Percentiles rank a stretch among this genome's conserved stretches.
phyloP scores from a whole-genome alignment of 441 rosid species.

The Metrosideros polymorpha region DNA sequence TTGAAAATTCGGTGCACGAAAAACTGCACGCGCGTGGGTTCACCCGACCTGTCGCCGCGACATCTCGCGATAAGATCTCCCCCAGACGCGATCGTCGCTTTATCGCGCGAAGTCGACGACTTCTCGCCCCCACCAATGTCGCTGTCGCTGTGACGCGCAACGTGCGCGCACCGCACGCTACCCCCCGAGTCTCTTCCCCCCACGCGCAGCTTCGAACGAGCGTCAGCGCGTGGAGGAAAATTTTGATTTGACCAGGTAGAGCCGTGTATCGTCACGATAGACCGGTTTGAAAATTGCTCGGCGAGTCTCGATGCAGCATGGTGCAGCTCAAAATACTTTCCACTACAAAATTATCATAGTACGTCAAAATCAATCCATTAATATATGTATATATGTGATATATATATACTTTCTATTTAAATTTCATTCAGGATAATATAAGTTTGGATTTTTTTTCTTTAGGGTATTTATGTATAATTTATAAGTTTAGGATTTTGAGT shows the following conservation, averaged over 20 bases:
- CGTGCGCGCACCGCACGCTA: constrained; percentile 1
- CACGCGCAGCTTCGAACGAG: background rate
- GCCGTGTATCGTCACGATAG: background rate
- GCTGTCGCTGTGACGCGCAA: background rate
- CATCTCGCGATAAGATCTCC: background rate
- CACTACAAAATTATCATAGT: too few species aligned
- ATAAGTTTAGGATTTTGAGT: too few species aligned
- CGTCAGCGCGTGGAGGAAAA: background rate
- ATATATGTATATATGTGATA: too few species aligned
- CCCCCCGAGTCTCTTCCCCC: background rate
- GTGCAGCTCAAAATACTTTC: too few species aligned
- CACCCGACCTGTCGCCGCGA: background rate
- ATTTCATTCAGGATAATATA: too few species aligned
- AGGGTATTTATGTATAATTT: too few species aligned
- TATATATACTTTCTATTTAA: too few species aligned
- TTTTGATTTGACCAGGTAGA: background rate
- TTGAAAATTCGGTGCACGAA: background rate
- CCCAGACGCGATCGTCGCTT: background rate
- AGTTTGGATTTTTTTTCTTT: too few species aligned
- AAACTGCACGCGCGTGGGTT: background rate
- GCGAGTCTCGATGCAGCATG: background rate
- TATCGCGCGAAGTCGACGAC: background rate
- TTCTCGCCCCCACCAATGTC: background rate
- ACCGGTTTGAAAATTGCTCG: background rate
- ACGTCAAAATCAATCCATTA: too few species aligned